Conservation (phyloP, 495 filamentous ascomycete genomes). For the Podospora comata region DNA sequence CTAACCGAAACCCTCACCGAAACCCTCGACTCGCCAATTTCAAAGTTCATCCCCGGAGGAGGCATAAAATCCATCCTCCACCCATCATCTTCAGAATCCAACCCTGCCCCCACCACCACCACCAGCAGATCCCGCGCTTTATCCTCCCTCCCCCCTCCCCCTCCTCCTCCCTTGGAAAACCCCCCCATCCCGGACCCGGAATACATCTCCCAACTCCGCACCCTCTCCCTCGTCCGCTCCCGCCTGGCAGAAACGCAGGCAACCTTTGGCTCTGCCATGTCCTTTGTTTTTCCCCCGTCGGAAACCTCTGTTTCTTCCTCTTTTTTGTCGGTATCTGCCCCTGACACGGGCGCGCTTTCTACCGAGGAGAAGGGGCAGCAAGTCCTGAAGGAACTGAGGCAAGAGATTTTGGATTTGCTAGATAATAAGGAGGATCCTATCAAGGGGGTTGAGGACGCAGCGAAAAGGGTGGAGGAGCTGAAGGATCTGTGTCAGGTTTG, state of each 20-base stretch:
- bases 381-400: slow-evolving; percentile 61
- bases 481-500: slow-evolving; percentile 73
- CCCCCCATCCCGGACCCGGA: slow-evolving; percentile 53
- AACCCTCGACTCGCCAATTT: slow-evolving; percentile 63
- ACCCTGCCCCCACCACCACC: slow-evolving; percentile 15
- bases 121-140: neutral
- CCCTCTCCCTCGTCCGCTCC: slow-evolving; percentile 72
- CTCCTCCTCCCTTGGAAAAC: slow-evolving; percentile 14
- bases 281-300: slow-evolving; percentile 84
- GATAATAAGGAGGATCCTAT: slow-evolving; percentile 47
- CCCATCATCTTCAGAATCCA: slow-evolving; percentile 6
- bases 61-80: slow-evolving; percentile 23
- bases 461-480: slow-evolving; percentile 66
- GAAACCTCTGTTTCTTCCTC: slow-evolving; percentile 68
- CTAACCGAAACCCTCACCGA: slow-evolving; percentile 75
- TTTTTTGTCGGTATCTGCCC: slow-evolving; percentile 77
- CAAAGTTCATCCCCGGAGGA: slow-evolving; percentile 60
- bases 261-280: slow-evolving; percentile 89
- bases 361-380: slow-evolving; percentile 78
- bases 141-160: slow-evolving; percentile 13
- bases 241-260: slow-evolving; percentile 82
- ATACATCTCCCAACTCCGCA: slow-evolving; percentile 74
- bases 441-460: slow-evolving; percentile 65
- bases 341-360: slow-evolving; percentile 63
- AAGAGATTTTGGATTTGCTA: slow-evolving; percentile 68